Conservation (phyloP, 1,284 basidiomycete genomes). For the Trametes versicolor region DNA sequence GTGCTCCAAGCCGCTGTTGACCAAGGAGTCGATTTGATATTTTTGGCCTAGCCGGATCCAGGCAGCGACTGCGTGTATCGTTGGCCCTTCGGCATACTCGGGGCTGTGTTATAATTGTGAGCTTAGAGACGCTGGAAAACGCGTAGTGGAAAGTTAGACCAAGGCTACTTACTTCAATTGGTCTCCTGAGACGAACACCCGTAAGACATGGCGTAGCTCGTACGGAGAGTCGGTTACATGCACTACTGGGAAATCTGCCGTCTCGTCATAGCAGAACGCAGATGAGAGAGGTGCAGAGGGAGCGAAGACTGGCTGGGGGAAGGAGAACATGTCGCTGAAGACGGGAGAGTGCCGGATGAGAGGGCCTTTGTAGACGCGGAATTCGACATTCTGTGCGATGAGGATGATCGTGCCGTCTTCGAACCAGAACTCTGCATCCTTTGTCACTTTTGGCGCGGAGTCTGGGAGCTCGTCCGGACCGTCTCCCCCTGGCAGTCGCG, state of each 20-base stretch:
- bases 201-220: slow-evolving; percentile 13
- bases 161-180: no score
- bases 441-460: no score
- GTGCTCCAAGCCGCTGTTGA: no score
- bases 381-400: slow-evolving; percentile 16
- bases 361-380: slow-evolving; percentile 24
- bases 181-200: background rate
- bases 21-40: background rate
- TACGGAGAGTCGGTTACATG: slow-evolving; percentile 9
- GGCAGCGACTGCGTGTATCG: no score
- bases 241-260: slow-evolving; percentile 8
- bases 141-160: no score
- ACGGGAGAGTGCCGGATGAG: slow-evolving; percentile 23
- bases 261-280: no score
- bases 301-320: slow-evolving; percentile 1
- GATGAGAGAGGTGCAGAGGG: slow-evolving; percentile 7
- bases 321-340: slow-evolving; percentile 22
- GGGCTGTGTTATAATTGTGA: no score
- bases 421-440: slow-evolving; percentile 30
- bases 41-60: slow-evolving; percentile 4
- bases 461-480: no score
- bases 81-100: no score
- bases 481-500: no score
- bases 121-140: no score
- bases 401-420: slow-evolving; percentile 26